Conservation (phyloP, 1,284 basidiomycete species). For the Inonotus obliquus region DNA sequence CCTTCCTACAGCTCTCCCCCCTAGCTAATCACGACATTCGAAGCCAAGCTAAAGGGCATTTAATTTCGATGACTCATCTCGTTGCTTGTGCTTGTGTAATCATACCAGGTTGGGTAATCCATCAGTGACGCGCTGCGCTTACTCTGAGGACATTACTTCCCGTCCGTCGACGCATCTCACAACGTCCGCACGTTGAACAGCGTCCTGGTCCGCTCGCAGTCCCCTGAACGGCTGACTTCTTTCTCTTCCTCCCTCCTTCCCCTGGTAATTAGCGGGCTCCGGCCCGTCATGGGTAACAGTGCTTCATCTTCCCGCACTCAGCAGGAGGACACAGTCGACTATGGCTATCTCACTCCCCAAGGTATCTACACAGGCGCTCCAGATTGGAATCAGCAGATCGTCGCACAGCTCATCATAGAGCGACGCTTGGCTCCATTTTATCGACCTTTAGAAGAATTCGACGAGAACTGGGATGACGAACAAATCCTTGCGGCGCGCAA, state of each 20-base stretch:
- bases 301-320: conserved; percentile 65
- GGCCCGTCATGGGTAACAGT: conserved; percentile 65
- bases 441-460: conserved; percentile 90
- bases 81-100: background rate
- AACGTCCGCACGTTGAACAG: conserved; percentile 10
- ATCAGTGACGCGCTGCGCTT: conserved; percentile 5
- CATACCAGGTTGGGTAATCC: background rate
- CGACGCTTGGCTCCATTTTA: conserved; percentile 94
- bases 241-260: conserved; percentile 16
- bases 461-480: conserved; percentile 80
- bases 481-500: conserved; percentile 76
- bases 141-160: background rate
- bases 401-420: conserved; percentile 83
- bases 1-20: background rate
- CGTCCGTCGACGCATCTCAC: background rate
- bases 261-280: conserved; percentile 3
- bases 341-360: conserved; percentile 82
- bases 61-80: background rate
- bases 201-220: conserved; percentile 16
- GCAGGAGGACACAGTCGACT: conserved; percentile 76
- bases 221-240: conserved; percentile 16
- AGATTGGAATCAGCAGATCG: conserved; percentile 89
- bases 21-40: background rate
- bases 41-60: background rate
- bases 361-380: conserved; percentile 84